These are phyloP conservation scores for Dimocarpus longan DNA, from an alignment of 345 rosid species.

Conservation along the genomic window DNA sequence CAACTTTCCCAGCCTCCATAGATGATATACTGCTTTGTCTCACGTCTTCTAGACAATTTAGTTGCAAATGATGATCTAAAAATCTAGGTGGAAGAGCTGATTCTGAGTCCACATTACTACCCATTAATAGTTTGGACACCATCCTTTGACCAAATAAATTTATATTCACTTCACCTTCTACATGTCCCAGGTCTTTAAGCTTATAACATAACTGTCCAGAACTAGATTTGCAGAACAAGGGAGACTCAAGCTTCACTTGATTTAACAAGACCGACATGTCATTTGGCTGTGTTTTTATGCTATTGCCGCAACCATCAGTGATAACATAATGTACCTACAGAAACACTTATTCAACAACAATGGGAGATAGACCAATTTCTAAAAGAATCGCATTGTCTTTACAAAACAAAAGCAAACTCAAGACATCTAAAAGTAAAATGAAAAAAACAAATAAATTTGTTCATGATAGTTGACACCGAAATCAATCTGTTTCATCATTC, in stretches of 20 bases:
- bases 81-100: slow-evolving; percentile 20
- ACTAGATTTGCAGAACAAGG: slow-evolving; percentile 31
- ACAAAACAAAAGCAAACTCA: not conserved
- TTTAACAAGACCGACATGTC: slow-evolving; percentile 16
- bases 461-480: not conserved
- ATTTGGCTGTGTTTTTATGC: slow-evolving; percentile 12
- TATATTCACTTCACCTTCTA: slow-evolving; percentile 23
- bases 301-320: slow-evolving; percentile 27
- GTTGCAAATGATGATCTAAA: slow-evolving; percentile 26
- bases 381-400: not conserved
- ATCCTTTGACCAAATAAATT: slow-evolving; percentile 4
- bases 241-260: slow-evolving; percentile 27
- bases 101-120: slow-evolving; percentile 28
- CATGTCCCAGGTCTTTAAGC: not conserved
- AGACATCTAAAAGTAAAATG: not conserved
- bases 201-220: slow-evolving; percentile 25
- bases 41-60: slow-evolving; percentile 27
- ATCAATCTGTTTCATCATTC: not conserved
- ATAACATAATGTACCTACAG: slow-evolving; percentile 40
- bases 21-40: slow-evolving; percentile 18
- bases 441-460: too few species aligned
- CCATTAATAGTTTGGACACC: slow-evolving; percentile 21
- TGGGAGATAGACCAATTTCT: not conserved
- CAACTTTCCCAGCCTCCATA: slow-evolving; percentile 16
- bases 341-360: slow-evolving; percentile 7